A percentile compares a stretch with the other conserved stretches of the same genome.
Conservation (phyloP, 768 basidiomycete genomes). For the Boletus huronensis region DNA sequence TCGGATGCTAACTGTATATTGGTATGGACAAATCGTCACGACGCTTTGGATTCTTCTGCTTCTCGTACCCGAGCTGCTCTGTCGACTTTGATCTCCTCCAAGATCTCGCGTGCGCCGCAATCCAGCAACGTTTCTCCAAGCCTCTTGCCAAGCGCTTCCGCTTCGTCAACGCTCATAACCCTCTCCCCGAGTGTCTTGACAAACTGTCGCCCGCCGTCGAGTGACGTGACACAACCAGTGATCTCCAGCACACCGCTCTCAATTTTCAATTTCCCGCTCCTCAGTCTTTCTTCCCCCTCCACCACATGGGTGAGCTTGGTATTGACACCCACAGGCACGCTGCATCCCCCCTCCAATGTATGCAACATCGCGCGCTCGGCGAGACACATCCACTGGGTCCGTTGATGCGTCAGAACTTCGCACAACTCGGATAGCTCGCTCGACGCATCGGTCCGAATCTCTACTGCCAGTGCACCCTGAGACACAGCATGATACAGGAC, state of each 20-base stretch:
- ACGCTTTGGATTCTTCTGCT: conserved; percentile 21
- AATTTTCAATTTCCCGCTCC: conserved; percentile 30
- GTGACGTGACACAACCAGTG: conserved; percentile 79
- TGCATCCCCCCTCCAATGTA: conserved; percentile 95
- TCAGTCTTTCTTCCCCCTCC: conserved; percentile 30
- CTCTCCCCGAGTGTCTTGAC: conserved; percentile 53
- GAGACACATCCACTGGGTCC: conserved; percentile 70
- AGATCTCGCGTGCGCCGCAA: conserved; percentile 70
- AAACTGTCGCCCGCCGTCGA: conserved; percentile 72
- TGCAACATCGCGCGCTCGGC: conserved; percentile 87
- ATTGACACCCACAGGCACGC: conserved; percentile 88
- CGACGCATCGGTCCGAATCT: conserved; percentile 68
- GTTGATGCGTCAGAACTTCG: conserved; percentile 65
- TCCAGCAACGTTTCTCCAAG: conserved; percentile 65
- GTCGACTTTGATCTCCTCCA: conserved; percentile 80
- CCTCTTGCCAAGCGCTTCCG: conserved; percentile 62
- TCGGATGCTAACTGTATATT: neutral
- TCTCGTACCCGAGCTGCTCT: conserved; percentile 47
- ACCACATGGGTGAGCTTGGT: conserved; percentile 41
- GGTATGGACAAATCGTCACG: conserved; percentile 1
- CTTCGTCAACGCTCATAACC: conserved; percentile 54
- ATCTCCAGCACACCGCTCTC: conserved; percentile 50
- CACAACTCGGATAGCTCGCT: conserved; percentile 60
- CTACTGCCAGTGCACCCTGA: conserved; percentile 88
- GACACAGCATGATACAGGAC: conserved; percentile 85